These are phyloP conservation scores for Fusarium sp. DNA, from an alignment of 2,329 filamentous ascomycete species.

Conservation along the genomic window DNA sequence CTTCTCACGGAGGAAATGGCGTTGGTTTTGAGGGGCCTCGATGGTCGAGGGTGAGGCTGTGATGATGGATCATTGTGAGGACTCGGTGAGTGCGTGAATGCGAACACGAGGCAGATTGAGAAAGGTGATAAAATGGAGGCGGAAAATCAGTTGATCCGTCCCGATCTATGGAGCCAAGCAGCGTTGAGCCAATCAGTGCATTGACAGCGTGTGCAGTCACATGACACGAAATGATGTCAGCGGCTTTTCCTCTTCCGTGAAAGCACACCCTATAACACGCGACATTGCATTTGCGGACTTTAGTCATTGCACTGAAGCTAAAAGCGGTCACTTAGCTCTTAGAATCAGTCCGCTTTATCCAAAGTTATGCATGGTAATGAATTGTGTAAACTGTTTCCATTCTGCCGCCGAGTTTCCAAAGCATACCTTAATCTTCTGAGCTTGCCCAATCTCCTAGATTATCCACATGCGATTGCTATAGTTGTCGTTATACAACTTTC, in stretches of 20 bases:
- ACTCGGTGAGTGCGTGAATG: neutral
- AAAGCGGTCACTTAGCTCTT: too few relatives aligned
- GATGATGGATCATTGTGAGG: neutral
- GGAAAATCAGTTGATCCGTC: too few relatives aligned
- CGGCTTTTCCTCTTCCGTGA: neutral
- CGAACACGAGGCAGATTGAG: neutral
- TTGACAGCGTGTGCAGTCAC: fast-evolving
- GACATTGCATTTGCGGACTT: too few relatives aligned
- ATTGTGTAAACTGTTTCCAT: neutral
- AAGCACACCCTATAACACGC: neutral
- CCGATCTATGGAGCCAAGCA: too few relatives aligned
- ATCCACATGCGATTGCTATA: neutral
- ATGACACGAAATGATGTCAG: neutral
- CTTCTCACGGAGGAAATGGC: neutral
- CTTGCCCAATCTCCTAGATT: neutral
- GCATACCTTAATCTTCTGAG: neutral
- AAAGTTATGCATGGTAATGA: neutral
- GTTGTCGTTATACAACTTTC: neutral
- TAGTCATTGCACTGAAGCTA: fast-evolving
- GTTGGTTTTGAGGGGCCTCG: neutral
- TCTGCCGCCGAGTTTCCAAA: neutral
- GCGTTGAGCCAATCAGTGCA: neutral
- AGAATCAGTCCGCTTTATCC: neutral
- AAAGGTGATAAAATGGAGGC: too few relatives aligned
- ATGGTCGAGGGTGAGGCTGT: neutral